Conservation (phyloP, 345 rosid species). For the Salix udensis region DNA sequence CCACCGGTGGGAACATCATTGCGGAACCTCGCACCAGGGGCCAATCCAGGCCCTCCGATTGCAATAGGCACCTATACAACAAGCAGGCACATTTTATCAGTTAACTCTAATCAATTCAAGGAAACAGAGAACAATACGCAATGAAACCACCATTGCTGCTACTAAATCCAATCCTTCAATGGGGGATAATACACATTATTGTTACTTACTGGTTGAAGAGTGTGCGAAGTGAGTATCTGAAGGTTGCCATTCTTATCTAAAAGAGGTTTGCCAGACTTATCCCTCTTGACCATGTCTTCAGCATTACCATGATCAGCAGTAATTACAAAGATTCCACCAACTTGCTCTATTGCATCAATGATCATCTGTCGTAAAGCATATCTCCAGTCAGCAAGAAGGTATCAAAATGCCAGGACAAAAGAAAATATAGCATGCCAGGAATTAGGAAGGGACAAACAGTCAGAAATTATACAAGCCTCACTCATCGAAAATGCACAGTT, state of each 20-base stretch:
- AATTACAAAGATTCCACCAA: constrained; percentile 82
- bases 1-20: constrained; percentile 57
- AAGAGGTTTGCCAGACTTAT: constrained; percentile 69
- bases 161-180: too few relatives aligned
- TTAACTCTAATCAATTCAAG: neutral
- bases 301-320: constrained; percentile 99
- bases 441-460: neutral
- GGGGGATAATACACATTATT: neutral
- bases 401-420: neutral
- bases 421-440: neutral
- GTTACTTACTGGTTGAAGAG: constrained; percentile 79
- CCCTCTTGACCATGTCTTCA: constrained; percentile 96
- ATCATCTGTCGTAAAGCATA: constrained; percentile 55
- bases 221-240: constrained; percentile 95
- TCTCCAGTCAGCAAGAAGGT: neutral
- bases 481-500: neutral
- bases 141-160: neutral
- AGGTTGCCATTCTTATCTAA: constrained; percentile 64
- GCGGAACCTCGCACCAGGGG: constrained; percentile 64
- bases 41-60: constrained; percentile 89
- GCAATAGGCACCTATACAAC: constrained; percentile 74
- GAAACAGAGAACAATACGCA: neutral
- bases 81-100: neutral
- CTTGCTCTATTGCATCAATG: constrained; percentile 75
- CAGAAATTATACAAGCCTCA: neutral